Conservation (phyloP, 2,329 filamentous ascomycete species). For the Graphiopsis chlorocephala region DNA sequence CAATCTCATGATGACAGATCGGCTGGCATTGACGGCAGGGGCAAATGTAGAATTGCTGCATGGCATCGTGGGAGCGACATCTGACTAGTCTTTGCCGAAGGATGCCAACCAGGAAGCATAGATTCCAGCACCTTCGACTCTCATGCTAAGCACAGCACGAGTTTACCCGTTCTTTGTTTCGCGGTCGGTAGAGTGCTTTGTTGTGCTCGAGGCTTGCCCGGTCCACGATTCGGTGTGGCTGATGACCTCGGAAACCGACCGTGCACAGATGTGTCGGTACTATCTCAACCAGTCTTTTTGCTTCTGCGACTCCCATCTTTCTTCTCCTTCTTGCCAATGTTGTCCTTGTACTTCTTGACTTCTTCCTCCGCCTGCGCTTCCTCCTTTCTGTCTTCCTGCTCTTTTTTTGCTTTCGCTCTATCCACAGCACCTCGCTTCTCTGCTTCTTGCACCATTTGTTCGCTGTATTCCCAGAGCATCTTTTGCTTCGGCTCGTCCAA, state of each 20-base stretch:
- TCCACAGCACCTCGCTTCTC: constrained; percentile 75
- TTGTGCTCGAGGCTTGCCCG: not conserved
- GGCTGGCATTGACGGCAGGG: not conserved
- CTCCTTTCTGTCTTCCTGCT: constrained; percentile 38
- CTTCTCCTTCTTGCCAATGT: constrained; percentile 34
- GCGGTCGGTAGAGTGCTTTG: not conserved
- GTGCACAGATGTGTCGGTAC: not conserved
- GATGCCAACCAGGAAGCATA: not conserved
- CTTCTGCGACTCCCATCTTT: constrained; percentile 30
- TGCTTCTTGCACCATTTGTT: constrained; percentile 74
- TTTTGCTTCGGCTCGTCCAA: constrained; percentile 75
- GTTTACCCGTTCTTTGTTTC: not conserved
- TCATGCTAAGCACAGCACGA: not conserved
- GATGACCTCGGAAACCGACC: not conserved
- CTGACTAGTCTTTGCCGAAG: not conserved
- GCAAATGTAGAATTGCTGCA: not conserved
- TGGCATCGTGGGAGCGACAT: not conserved
- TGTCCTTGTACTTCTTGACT: constrained; percentile 33
- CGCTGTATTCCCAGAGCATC: constrained; percentile 85
- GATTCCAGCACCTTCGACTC: not conserved
- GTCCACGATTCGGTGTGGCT: not conserved
- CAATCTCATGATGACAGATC: not conserved
- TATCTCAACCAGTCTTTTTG: constrained; percentile 11
- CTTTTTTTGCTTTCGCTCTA: constrained; percentile 57
- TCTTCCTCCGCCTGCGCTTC: constrained; percentile 33